Evolutionary conservation across 768 basidiomycete genomes (phyloP).

Genomic region (Russula earlei): DNA sequence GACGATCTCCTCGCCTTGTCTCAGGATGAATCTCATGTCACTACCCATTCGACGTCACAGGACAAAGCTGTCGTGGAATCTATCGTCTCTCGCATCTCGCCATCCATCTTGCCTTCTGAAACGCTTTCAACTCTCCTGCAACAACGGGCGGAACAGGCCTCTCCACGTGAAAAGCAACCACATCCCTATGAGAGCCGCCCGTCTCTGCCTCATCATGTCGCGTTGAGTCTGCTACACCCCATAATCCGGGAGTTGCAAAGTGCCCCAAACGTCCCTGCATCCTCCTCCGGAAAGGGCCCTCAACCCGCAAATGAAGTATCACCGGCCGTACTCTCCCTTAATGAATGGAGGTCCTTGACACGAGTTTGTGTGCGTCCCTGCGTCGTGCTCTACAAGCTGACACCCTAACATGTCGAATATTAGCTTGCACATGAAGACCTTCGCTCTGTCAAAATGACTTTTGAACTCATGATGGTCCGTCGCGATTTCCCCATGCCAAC

Average conservation of each 20-base stretch:
- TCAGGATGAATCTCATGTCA: constrained; percentile 4
- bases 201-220: neutral
- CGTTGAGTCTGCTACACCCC: neutral
- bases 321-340: constrained; percentile 34
- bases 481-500: neutral
- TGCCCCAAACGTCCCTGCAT: neutral
- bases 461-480: constrained; percentile 46
- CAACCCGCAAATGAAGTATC: neutral
- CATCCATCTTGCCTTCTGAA: neutral
- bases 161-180: neutral
- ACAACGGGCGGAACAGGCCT: neutral
- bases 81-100: constrained; percentile 22
- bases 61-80: constrained; percentile 26
- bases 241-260: neutral
- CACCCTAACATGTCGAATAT: neutral
- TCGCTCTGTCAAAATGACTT: constrained; percentile 37
- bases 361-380: constrained; percentile 41
- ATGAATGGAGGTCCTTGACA: constrained; percentile 41
- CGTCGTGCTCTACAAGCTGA: constrained; percentile 25
- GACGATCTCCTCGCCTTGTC: constrained; percentile 30
- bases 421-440: constrained; percentile 43
- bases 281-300: neutral
- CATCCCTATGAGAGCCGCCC: neutral
- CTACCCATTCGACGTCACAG: constrained; percentile 6
- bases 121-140: constrained; percentile 5